Evolutionary conservation across 768 basidiomycete genomes (phyloP).

Genomic region (Cyclocybe aegerita): DNA sequence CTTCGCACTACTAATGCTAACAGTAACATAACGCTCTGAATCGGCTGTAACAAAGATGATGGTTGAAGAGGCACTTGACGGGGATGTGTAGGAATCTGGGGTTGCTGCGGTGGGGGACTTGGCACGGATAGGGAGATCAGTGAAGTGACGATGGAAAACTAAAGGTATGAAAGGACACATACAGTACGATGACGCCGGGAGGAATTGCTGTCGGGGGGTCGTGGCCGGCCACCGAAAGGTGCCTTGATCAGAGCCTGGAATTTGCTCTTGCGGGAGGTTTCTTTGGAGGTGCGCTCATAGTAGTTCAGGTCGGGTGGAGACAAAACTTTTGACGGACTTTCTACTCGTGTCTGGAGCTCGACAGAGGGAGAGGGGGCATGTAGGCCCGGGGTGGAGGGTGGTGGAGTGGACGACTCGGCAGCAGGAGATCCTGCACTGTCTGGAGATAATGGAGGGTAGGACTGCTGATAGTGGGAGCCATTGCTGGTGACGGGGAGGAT

Average conservation of each 20-base stretch:
- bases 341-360: slow-evolving; percentile 11
- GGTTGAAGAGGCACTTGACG: slow-evolving; percentile 27
- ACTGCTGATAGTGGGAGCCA: slow-evolving; percentile 17
- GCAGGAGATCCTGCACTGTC: slow-evolving; percentile 66
- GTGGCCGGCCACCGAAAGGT: slow-evolving; percentile 27
- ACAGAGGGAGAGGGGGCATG: slow-evolving; percentile 26
- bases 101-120: slow-evolving; percentile 42
- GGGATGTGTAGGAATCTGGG: slow-evolving; percentile 30
- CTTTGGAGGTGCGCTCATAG: slow-evolving; percentile 16
- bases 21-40: slow-evolving; percentile 71
- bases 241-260: slow-evolving; percentile 32
- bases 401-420: slow-evolving; percentile 66
- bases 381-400: slow-evolving; percentile 64
- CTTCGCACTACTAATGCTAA: slow-evolving; percentile 68
- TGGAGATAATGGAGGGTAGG: slow-evolving; percentile 58
- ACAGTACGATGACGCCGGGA: slow-evolving; percentile 35
- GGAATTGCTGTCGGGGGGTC: slow-evolving; percentile 13
- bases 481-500: slow-evolving; percentile 2
- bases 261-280: slow-evolving; percentile 32
- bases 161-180: slow-evolving; percentile 14
- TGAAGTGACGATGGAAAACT: slow-evolving; percentile 16
- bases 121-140: slow-evolving; percentile 6
- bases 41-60: slow-evolving; percentile 74
- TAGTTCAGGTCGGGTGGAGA: slow-evolving; percentile 24
- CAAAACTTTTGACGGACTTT: slow-evolving; percentile 26